These are phyloP conservation scores for Penicillium hordei DNA, from an alignment of 2,329 filamentous ascomycete species.

Conservation along the genomic window DNA sequence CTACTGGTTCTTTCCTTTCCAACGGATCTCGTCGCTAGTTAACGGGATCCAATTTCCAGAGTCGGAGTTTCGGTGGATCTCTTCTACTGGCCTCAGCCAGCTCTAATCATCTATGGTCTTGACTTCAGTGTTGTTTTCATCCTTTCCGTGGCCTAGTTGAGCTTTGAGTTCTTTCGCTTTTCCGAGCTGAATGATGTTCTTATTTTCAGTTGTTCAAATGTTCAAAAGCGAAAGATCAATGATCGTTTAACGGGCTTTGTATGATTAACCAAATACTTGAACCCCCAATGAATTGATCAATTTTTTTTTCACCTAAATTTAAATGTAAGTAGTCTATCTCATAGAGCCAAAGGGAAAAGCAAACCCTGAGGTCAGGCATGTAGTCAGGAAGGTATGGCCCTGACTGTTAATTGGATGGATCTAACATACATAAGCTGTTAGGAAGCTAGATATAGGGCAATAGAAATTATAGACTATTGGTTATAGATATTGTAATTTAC, in stretches of 20 bases:
- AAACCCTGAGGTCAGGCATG: not conserved
- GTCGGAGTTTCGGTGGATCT: not conserved
- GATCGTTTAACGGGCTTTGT: conserved; percentile 1
- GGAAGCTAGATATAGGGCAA: too few species aligned
- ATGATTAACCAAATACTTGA: not conserved
- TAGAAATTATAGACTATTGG: too few species aligned
- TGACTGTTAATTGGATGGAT: not conserved
- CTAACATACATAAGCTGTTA: too few species aligned
- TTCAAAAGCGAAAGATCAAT: not conserved
- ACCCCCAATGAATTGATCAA: not conserved
- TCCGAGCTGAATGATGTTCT: not conserved
- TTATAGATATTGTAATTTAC: not conserved
- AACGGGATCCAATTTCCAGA: not conserved
- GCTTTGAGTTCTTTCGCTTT: not conserved
- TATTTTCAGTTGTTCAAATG: not conserved
- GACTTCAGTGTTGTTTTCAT: not conserved
- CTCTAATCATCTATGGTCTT: not conserved
- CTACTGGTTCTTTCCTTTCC: not conserved
- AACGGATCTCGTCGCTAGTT: not conserved
- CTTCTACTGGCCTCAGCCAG: not conserved
- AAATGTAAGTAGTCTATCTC: not conserved
- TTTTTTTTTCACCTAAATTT: not conserved
- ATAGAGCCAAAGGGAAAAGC: not conserved
- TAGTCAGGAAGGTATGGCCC: not conserved
- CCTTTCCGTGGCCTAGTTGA: not conserved